These are phyloP conservation scores for Xanthoparmelia taractica DNA, from an alignment of 495 filamentous ascomycete genomes.

Conservation along the genomic window DNA sequence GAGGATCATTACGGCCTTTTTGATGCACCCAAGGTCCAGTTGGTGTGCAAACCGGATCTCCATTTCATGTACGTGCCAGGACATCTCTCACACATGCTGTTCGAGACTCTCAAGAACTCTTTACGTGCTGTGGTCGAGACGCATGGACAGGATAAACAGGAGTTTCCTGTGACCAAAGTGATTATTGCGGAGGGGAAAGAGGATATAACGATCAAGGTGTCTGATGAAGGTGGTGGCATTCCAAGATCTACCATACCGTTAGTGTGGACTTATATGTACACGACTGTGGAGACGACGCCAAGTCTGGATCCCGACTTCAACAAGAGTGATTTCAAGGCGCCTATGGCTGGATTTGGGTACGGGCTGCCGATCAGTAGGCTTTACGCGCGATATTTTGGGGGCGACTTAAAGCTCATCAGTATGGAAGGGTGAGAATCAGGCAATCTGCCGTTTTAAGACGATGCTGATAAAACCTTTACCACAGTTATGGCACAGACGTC, in stretches of 20 bases:
- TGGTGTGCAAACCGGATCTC: slow-evolving; percentile 85
- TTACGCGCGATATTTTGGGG: slow-evolving; percentile 95
- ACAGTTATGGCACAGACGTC: slow-evolving; percentile 93
- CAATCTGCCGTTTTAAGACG: not conserved
- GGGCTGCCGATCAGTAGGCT: slow-evolving; percentile 87
- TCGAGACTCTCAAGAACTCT: slow-evolving; percentile 98
- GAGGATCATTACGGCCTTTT: slow-evolving; percentile 98
- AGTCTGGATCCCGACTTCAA: slow-evolving; percentile 95
- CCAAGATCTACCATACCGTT: slow-evolving; percentile 84
- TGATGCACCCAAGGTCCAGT: slow-evolving; percentile 91
- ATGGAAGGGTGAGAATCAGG: slow-evolving; percentile 83
- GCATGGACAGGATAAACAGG: slow-evolving; percentile 87
- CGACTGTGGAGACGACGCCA: slow-evolving; percentile 91
- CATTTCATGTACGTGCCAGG: slow-evolving; percentile 99
- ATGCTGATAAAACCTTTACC: not conserved
- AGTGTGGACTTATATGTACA: slow-evolving; percentile 99
- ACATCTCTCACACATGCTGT: slow-evolving; percentile 97
- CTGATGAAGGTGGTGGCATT: slow-evolving; percentile 93
- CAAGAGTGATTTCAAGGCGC: slow-evolving; percentile 98
- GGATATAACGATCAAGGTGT: slow-evolving; percentile 97
- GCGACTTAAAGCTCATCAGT: slow-evolving; percentile 93
- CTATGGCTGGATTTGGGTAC: slow-evolving; percentile 98
- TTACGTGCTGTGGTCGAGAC: slow-evolving; percentile 93
- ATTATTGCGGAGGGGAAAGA: slow-evolving; percentile 96
- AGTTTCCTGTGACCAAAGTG: slow-evolving; percentile 93